These are phyloP conservation scores for Aureobasidium sp. DNA, from an alignment of 2,329 filamentous ascomycete genomes.

Conservation along the genomic window DNA sequence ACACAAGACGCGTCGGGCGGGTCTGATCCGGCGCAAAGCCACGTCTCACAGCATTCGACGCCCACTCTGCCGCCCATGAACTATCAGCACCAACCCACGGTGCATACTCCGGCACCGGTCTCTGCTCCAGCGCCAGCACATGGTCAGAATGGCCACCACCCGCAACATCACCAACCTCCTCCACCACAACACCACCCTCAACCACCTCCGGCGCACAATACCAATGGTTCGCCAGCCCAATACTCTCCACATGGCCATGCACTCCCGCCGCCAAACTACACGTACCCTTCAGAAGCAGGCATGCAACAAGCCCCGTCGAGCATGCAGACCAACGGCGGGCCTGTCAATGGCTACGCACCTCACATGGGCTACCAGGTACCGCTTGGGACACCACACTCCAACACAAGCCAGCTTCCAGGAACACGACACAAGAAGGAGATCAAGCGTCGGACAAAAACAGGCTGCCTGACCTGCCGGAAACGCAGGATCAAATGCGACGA, in stretches of 20 bases:
- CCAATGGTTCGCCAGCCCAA: not conserved
- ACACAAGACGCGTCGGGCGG: slow-evolving; percentile 1
- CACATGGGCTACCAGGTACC: slow-evolving; percentile 51
- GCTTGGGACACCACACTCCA: slow-evolving; percentile 32
- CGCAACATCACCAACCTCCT: slow-evolving; percentile 24
- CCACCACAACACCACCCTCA: slow-evolving; percentile 2
- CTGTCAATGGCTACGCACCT: slow-evolving; percentile 18
- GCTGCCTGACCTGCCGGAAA: slow-evolving; percentile 78
- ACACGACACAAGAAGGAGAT: slow-evolving; percentile 66
- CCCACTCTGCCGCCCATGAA: slow-evolving; percentile 11
- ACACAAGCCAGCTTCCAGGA: slow-evolving; percentile 50
- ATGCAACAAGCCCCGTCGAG: not conserved
- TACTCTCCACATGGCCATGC: slow-evolving; percentile 6
- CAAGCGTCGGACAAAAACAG: slow-evolving; percentile 67
- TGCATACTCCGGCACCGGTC: not conserved
- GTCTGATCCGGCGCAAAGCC: slow-evolving; percentile 10
- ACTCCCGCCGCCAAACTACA: not conserved
- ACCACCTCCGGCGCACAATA: not conserved
- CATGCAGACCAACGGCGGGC: slow-evolving; percentile 17
- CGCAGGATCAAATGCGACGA: slow-evolving; percentile 97
- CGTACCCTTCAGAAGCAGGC: slow-evolving; percentile 5
- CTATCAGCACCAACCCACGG: slow-evolving; percentile 4
- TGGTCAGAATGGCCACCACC: not conserved
- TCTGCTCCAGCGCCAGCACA: not conserved
- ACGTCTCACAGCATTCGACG: not conserved